Evolutionary conservation across 192 early-diverging fungal species (phyloP).

Genomic region (Ambispora gerdemannii): DNA sequence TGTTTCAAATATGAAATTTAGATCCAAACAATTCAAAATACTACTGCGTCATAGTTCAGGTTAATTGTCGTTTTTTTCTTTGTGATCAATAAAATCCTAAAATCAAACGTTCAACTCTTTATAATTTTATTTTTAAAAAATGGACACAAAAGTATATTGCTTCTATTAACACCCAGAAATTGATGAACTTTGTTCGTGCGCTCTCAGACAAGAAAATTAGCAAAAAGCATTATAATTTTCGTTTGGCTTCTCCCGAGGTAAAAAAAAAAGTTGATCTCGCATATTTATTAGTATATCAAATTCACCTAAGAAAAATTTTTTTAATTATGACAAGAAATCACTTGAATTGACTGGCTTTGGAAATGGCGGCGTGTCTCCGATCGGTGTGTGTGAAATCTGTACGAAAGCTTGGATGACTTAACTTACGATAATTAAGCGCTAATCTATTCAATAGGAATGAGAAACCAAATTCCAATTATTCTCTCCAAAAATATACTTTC

Average conservation of each 20-base stretch:
- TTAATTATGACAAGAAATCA: constrained; percentile 47
- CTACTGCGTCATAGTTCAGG: constrained; percentile 69
- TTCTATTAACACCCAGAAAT: constrained; percentile 57
- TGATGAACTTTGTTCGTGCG: constrained; percentile 63
- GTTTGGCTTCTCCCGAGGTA: constrained; percentile 62
- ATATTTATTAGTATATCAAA: background rate
- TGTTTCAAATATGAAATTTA: constrained; percentile 12
- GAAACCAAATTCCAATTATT: constrained; percentile 57
- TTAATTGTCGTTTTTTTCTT: constrained; percentile 22
- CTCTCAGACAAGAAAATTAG: constrained; percentile 49
- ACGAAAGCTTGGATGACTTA: too few relatives aligned
- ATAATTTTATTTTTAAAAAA: background rate
- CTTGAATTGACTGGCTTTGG: constrained; percentile 70
- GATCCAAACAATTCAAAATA: constrained; percentile 57
- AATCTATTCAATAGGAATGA: constrained; percentile 59
- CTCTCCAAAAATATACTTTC: constrained; percentile 58
- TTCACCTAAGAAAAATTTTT: background rate
- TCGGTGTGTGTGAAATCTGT: too few relatives aligned
- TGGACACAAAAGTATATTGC: constrained; percentile 49
- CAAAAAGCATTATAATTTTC: constrained; percentile 78
- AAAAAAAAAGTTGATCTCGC: background rate
- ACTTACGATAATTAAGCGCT: too few relatives aligned
- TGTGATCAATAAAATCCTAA: background rate
- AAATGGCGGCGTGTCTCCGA: constrained; percentile 66
- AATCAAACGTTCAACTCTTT: background rate